Base-by-base conservation (phyloP, 371 early-diverging fungal genomes). In the Dichotomocladium elegans region DNA sequence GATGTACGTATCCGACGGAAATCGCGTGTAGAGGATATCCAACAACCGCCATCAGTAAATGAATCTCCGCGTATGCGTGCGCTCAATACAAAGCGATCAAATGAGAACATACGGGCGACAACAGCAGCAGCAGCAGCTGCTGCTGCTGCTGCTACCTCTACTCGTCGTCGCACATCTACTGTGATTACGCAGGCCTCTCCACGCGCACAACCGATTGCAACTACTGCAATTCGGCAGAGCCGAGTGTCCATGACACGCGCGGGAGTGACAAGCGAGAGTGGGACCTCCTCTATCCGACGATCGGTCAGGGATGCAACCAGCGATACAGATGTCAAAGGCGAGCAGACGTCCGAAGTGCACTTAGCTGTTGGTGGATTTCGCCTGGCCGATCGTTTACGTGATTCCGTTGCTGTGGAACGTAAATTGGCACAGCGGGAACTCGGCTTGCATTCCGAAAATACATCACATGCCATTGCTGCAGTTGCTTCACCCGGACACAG, bases 321-420 rank as follows among this genome's bases (percentile, higher is more conserved):
- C 31, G 47, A 47, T 33, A 47, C 47, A 30, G 47, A 45, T 19
- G 49, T 48, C 49, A 48, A 48, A 48, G 28, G 31, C 27, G 27
- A 17, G 15, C 34, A 33, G 8, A 34, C 48, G 30, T 35, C 35
- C n/a, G n/a, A n/a, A 21, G n/a, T n/a, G n/a, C n/a, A n/a, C n/a
- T n/a, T n/a, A n/a, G n/a, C n/a, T n/a, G n/a, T n/a, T n/a, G 37
- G 21, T 37, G 44, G 60, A 12, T 54, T 66, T 33, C 66, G 55
- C 24, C 22, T 72, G 27, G 62, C 66, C 9, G 73, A 72, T 47
- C 63, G 58, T 10, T 46, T 68, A 50, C 64, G 69, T 47, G 64
- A 72, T 48, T 57, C 69, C 22, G 51, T 72, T 17, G 56, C 60
- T 34, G 57, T 50, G 34, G 69, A 69, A 57, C 61, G 66, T 40